These are phyloP conservation scores for Sugiyamaella castrensis DNA, from an alignment of 1,139 yeast genomes.

Conservation along the genomic window DNA sequence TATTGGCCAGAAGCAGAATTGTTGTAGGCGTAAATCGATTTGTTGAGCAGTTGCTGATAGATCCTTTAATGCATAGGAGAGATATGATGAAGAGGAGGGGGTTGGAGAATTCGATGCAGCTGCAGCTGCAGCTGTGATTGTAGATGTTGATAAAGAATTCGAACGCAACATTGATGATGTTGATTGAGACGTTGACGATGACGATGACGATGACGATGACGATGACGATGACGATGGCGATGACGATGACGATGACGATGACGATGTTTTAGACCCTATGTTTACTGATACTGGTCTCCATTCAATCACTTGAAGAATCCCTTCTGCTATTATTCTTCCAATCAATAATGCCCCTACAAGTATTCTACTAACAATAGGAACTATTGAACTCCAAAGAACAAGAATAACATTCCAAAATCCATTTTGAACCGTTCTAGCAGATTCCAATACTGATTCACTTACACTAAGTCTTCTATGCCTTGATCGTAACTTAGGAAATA, in stretches of 20 bases:
- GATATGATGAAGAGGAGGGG: background rate
- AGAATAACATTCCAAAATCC: constrained; percentile 20
- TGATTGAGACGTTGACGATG: background rate
- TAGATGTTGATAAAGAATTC: no score
- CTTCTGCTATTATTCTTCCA: constrained; percentile 35
- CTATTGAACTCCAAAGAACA: constrained; percentile 16
- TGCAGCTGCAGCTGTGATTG: no score
- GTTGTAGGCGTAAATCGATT: constrained; percentile 72
- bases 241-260: background rate
- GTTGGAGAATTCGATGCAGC: no score
- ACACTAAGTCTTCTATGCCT: constrained; percentile 25
- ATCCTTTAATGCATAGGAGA: constrained; percentile 39
- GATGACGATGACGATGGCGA: background rate
- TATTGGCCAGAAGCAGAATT: constrained; percentile 73
- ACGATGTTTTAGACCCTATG: constrained; percentile 1
- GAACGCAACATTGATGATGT: no score
- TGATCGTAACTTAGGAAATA: constrained; percentile 32
- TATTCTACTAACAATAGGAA: constrained; percentile 16
- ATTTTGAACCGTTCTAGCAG: constrained; percentile 28
- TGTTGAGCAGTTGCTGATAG: constrained; percentile 71
- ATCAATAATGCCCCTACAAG: constrained; percentile 24
- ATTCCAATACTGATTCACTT: constrained; percentile 29
- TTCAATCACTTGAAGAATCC: constrained; percentile 41
- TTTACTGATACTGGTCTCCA: constrained; percentile 28
- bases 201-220: constrained; percentile 9